Percentiles rank a stretch among this genome's conserved stretches.
These are phyloP conservation scores for Steccherinum ochraceum DNA, from an alignment of 768 basidiomycete genomes.

Conservation along the genomic window DNA sequence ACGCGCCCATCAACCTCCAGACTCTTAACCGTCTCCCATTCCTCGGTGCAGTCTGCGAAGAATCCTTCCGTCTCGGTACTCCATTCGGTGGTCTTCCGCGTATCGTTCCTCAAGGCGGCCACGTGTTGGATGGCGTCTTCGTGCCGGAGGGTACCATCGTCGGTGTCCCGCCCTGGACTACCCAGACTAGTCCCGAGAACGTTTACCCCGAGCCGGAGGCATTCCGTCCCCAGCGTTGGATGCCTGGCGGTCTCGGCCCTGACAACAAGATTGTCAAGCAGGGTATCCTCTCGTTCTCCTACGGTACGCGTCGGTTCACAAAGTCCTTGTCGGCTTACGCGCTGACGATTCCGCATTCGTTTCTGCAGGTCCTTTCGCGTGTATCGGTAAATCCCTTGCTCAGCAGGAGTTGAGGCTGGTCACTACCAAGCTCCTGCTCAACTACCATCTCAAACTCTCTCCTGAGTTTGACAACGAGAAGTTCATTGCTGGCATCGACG, in stretches of 20 bases:
- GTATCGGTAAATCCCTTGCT: conserved; percentile 27
- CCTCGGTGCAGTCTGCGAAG: conserved; percentile 28
- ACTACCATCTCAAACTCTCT: conserved; percentile 22
- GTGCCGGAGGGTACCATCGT: conserved; percentile 27
- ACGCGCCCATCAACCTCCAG: conserved; percentile 9
- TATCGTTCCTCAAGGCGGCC: conserved; percentile 22
- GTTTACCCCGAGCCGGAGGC: conserved; percentile 22
- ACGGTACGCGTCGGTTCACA: conserved; percentile 4
- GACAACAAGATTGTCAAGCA: conserved; percentile 1
- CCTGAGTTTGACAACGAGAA: conserved; percentile 19
- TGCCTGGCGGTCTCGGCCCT: conserved; percentile 4
- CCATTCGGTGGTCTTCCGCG: conserved; percentile 26
- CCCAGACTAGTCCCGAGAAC: conserved; percentile 23
- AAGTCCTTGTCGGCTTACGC: too few species aligned
- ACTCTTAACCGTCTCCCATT: conserved; percentile 23
- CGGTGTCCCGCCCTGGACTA: conserved; percentile 22
- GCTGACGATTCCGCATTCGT: background rate
- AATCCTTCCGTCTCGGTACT: conserved; percentile 25
- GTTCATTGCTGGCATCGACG: conserved; percentile 23
- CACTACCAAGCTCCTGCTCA: conserved; percentile 21
- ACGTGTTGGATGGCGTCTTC: conserved; percentile 20
- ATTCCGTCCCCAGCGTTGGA: conserved; percentile 12
- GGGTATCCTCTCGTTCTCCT: conserved; percentile 14
- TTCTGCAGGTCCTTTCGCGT: conserved; percentile 24
- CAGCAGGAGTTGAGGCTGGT: conserved; percentile 24